These are phyloP conservation scores for Linnemannia exigua DNA, from an alignment of 192 early-diverging fungal species.

Conservation along the genomic window DNA sequence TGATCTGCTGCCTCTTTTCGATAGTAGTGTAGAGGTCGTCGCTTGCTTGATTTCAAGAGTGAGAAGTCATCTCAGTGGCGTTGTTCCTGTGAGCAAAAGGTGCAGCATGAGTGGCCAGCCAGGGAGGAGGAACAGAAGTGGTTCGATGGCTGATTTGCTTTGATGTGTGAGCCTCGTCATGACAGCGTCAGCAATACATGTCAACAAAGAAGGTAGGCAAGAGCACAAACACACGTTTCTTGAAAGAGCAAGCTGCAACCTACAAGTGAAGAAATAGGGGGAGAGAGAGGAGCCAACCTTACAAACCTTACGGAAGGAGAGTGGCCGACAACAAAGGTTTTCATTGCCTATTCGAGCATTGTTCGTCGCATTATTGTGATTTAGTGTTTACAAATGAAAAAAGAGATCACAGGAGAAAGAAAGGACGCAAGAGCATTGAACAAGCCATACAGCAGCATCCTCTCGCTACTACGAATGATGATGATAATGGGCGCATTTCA, in stretches of 20 bases:
- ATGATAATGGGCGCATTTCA: not conserved
- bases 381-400: not conserved
- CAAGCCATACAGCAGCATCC: too few relatives aligned
- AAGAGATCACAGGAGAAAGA: not conserved
- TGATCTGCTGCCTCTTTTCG: not conserved
- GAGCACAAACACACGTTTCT: not conserved
- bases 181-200: not conserved
- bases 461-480: too few relatives aligned
- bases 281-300: not conserved
- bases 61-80: not conserved
- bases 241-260: not conserved
- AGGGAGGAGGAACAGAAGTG: not conserved
- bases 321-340: not conserved
- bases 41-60: not conserved
- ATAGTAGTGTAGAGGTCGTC: not conserved
- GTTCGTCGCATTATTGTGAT: not conserved
- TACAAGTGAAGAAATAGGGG: not conserved
- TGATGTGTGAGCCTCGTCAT: not conserved
- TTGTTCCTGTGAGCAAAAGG: not conserved
- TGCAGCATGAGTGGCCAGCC: not conserved
- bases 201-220: not conserved
- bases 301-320: not conserved
- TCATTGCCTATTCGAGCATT: conserved; percentile 19
- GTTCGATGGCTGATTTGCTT: not conserved
- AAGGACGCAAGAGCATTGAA: not conserved